Conservation (phyloP, 345 rosid genomes). For the Linum trigynum region DNA sequence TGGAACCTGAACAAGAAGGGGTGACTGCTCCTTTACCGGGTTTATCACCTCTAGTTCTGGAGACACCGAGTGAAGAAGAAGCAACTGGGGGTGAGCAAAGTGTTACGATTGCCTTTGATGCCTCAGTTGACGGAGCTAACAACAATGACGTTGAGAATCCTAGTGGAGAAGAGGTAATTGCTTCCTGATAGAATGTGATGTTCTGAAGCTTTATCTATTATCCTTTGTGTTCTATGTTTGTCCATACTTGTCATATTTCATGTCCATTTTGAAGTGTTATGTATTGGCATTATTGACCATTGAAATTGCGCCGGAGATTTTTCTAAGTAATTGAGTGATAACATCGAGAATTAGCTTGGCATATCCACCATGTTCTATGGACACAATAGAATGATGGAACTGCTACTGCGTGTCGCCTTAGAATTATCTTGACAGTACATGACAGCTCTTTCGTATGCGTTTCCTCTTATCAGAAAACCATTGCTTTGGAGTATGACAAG, state of each 20-base stretch:
- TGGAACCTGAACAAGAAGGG: conserved; percentile 26
- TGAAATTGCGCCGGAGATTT: conserved; percentile 1
- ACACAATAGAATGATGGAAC: no score
- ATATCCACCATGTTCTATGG: neutral
- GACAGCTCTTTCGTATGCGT: neutral
- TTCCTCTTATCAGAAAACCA: neutral
- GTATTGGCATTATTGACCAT: conserved; percentile 3
- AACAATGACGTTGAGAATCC: conserved; percentile 18
- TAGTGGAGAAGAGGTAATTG: conserved; percentile 44
- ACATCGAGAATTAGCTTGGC: conserved; percentile 1
- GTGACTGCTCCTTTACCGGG: conserved; percentile 66
- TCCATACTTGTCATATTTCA: no score
- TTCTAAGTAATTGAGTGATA: conserved; percentile 6
- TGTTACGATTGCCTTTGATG: conserved; percentile 14
- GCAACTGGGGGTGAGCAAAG: conserved; percentile 16
- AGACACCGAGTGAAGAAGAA: conserved; percentile 13
- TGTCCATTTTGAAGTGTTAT: neutral
- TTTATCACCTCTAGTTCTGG: conserved; percentile 25
- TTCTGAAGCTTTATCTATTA: conserved; percentile 12
- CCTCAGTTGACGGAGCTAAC: conserved; percentile 17
- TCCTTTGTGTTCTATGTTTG: neutral
- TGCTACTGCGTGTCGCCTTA: conserved; percentile 18
- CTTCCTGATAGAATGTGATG: conserved; percentile 23
- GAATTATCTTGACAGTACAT: conserved; percentile 1
- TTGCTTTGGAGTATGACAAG: neutral